A percentile compares a stretch with the other conserved stretches of the same genome.
Conservation (phyloP, 169 alveolate genomes). For the Plasmodium ovale region DNA sequence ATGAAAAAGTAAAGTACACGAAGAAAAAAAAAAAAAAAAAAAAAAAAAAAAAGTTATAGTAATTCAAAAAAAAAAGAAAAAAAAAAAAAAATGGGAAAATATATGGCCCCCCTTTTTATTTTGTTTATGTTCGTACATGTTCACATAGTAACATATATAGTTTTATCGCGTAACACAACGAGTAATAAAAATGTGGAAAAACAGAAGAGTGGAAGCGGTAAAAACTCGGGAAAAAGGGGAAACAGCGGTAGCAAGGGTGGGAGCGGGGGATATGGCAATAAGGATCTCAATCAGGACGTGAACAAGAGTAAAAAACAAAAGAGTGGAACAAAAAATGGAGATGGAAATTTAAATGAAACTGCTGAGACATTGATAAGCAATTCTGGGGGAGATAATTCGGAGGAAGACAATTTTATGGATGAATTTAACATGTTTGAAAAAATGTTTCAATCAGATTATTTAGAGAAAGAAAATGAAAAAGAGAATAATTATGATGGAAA, state of each 20-base stretch:
- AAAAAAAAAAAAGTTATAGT: background rate
- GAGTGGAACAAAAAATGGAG: background rate
- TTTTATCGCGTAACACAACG: constrained; percentile 3
- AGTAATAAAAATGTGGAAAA: constrained; percentile 2
- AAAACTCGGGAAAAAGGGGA: background rate
- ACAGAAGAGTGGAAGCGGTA: background rate
- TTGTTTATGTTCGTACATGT: constrained; percentile 5
- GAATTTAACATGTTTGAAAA: constrained; percentile 41
- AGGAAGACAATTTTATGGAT: constrained; percentile 42
- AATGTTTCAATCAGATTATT: background rate
- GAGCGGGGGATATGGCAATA: background rate
- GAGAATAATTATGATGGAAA: background rate
- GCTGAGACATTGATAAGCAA: background rate
- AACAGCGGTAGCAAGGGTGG: background rate
- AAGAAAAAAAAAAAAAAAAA: constrained; percentile 23
- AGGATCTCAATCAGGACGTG: background rate
- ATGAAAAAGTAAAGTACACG: constrained; percentile 31
- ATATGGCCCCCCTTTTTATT: background rate
- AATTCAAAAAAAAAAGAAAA: background rate
- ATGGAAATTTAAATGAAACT: background rate
- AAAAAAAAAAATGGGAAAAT: constrained; percentile 9
- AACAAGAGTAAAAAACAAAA: background rate
- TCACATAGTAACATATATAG: constrained; percentile 12
- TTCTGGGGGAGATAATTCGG: background rate
- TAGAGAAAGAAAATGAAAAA: constrained; percentile 9